Base-by-base conservation (phyloP, 345 rosid species). In the Salix purpurea region DNA sequence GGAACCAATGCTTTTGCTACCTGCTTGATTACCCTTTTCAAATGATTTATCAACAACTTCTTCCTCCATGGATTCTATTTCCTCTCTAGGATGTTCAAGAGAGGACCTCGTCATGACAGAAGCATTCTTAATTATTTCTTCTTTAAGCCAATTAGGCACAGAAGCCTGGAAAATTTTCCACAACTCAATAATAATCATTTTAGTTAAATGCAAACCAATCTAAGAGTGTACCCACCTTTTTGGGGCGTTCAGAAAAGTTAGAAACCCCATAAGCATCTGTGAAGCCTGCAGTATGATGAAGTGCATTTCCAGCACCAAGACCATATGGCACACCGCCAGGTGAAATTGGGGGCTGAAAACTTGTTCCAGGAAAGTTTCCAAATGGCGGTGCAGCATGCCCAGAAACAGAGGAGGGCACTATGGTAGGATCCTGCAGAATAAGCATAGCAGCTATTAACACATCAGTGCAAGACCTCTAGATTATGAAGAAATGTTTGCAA, bases 141-240 rank as follows among this genome's bases (percentile, higher is more conserved):
- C 99, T 84, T 90, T 90, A 67, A 96, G 97, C 99, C 99, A 96
- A 81, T 89, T 90, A 81, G 99, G 99, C 64, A 96, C 94, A 77
- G 91, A 84, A 68, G 88, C 93, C 99, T 96, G 90, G 77, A 82
- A 84, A 81, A 9, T 58, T 65, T 66, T 44, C 62, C 14, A 34
- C 66, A 9, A 21, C 66, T 74, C 67, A 70, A 37, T 28, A 73
- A 42, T 32, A 34, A 8, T 69, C 42, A 42, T 56, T 77, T 69
- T 65, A 23, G 65, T 40, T 42, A 61, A 18, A 23, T 52, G 26
- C 30, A 46, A 74, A 80, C 24, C 70, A 82, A 10, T 9, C 42
- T 71, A 81, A 34, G 75, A 54, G 14, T 16, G 15, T 65, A 64
- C 65, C 69, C 78, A 94, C 99, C 90, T 93, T 96, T 82, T 90